Conservation (phyloP, 495 filamentous ascomycete genomes). For the Niebla homalea region DNA sequence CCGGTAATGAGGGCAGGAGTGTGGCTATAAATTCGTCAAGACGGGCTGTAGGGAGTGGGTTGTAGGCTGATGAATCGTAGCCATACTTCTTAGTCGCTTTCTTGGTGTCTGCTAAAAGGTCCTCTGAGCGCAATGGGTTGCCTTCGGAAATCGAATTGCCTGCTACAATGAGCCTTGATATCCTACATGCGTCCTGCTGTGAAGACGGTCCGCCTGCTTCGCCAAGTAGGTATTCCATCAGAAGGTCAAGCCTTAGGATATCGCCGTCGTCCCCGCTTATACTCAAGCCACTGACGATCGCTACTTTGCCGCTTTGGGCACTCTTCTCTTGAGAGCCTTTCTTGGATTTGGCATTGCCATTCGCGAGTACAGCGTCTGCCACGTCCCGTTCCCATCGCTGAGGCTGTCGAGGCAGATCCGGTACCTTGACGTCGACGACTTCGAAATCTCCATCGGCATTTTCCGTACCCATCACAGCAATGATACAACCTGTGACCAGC, state of each 20-base stretch:
- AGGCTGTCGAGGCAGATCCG: slow-evolving; percentile 72
- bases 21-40: slow-evolving; percentile 72
- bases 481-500: slow-evolving; percentile 80
- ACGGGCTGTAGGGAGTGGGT: slow-evolving; percentile 65
- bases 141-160: slow-evolving; percentile 65
- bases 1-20: slow-evolving; percentile 66
- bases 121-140: slow-evolving; percentile 29
- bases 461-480: slow-evolving; percentile 86
- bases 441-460: slow-evolving; percentile 86
- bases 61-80: slow-evolving; percentile 80
- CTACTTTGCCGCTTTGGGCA: slow-evolving; percentile 44
- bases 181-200: slow-evolving; percentile 48
- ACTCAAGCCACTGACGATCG: slow-evolving; percentile 75
- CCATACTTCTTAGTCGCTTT: slow-evolving; percentile 68
- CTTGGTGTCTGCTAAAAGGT: slow-evolving; percentile 39
- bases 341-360: slow-evolving; percentile 27
- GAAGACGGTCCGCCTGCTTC: slow-evolving; percentile 48
- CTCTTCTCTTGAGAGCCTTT: slow-evolving; percentile 6
- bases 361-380: slow-evolving; percentile 27
- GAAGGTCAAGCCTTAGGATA: slow-evolving; percentile 56
- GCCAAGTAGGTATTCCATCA: slow-evolving; percentile 79
- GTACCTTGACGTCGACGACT: slow-evolving; percentile 74
- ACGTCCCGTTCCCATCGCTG: slow-evolving; percentile 55
- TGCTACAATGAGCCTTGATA: slow-evolving; percentile 78
- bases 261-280: slow-evolving; percentile 66